Percentiles rank a stretch among this genome's conserved stretches.
Evolutionary conservation across 2,329 filamentous ascomycete genomes (phyloP).

Genomic region (Botrytis galanthina): DNA sequence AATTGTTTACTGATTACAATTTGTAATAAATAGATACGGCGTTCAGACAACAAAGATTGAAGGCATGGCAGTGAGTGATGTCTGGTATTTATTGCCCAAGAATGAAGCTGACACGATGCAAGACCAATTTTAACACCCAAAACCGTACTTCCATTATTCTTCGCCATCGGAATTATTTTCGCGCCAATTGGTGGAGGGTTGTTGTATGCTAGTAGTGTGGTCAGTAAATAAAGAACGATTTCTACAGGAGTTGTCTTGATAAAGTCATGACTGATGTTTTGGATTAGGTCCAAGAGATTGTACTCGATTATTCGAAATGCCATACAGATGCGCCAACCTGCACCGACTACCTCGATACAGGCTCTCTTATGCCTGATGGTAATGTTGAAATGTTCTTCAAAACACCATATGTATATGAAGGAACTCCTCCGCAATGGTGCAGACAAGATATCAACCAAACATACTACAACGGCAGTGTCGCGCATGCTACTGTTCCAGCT

Average conservation of each 20-base stretch:
- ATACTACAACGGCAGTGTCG: conserved; percentile 38
- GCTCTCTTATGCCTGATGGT: not conserved
- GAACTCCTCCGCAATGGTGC: conserved; percentile 26
- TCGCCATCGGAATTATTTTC: conserved; percentile 86
- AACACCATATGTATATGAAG: conserved; percentile 40
- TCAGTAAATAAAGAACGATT: conserved; percentile 42
- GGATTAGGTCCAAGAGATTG: conserved; percentile 64
- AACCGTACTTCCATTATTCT: conserved; percentile 88
- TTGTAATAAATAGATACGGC: conserved; percentile 69
- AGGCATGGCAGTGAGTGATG: conserved; percentile 88
- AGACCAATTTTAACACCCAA: conserved; percentile 95
- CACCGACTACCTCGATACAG: conserved; percentile 50
- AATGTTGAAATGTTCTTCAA: conserved; percentile 55
- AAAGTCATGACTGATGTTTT: conserved; percentile 4
- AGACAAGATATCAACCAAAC: conserved; percentile 41
- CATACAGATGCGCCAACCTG: conserved; percentile 51
- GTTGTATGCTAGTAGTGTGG: conserved; percentile 79
- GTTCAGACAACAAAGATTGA: conserved; percentile 92
- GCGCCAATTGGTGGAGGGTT: conserved; percentile 87
- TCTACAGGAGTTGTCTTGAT: not conserved
- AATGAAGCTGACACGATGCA: conserved; percentile 32
- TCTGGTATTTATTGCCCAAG: conserved; percentile 17
- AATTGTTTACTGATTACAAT: conserved; percentile 26
- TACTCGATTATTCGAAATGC: conserved; percentile 88
- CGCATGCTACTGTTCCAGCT: conserved; percentile 38